Evolutionary conservation across 108 stramenopile species (phyloP).

Genomic region (Discostella stelligeroides): DNA sequence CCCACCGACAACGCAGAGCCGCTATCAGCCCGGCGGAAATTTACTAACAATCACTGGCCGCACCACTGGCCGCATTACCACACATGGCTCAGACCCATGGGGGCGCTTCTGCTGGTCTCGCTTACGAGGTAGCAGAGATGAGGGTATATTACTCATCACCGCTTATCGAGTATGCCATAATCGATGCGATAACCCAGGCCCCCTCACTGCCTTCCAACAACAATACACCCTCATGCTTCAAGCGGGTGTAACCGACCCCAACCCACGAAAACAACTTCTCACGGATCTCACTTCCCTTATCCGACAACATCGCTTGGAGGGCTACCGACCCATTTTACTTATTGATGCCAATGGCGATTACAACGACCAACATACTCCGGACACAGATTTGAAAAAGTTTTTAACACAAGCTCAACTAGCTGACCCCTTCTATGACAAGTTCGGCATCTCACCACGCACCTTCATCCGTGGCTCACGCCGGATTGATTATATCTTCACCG

Average conservation of each 20-base stretch:
- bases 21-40: background rate
- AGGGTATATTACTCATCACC: background rate
- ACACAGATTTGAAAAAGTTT: background rate
- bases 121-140: background rate
- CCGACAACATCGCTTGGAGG: background rate
- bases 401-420: background rate
- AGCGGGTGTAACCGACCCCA: background rate
- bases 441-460: background rate
- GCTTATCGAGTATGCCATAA: slow-evolving; percentile 9
- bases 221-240: background rate
- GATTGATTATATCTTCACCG: slow-evolving; percentile 1
- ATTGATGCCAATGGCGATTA: background rate
- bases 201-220: slow-evolving; percentile 2
- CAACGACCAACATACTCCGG: background rate
- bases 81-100: background rate
- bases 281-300: background rate
- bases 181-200: background rate
- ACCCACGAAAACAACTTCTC: background rate
- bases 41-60: background rate
- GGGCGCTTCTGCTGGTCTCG: background rate
- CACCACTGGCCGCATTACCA: background rate
- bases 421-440: background rate
- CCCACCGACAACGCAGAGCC: background rate
- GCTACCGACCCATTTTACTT: background rate
- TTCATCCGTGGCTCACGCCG: background rate